Base-by-base conservation (phyloP, 1,284 basidiomycete genomes). In the Sanguinoderma infundibulare region DNA sequence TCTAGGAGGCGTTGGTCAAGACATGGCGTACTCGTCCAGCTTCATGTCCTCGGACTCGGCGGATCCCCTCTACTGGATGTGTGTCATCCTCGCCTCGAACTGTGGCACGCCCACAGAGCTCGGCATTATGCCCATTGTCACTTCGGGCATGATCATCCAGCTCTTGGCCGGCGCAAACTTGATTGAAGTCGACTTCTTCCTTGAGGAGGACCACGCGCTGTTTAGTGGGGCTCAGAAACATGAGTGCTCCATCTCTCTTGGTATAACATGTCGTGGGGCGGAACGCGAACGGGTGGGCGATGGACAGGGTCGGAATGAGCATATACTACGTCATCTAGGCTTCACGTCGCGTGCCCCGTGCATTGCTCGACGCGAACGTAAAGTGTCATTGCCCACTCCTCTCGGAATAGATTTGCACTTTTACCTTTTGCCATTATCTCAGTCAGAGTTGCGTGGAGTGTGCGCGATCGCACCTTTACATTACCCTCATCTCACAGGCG, bases 111-210 rank as follows among this genome's bases (percentile, higher is more conserved):
- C 99, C 64, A 99, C 98, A 97, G 97, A 99, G 80, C 89, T 99
- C 63, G 97, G 98, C 71, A 98, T 98, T 72, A 96, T 91, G 50
- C 97, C 98, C 60, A 98, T 98, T 75, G 90, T 99, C 73, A 99
- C 97, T 14, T 93, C 90, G 46, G 97, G 97, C 71, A 99, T 98
- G 97, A 98, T 98, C 80, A 98, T 99, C 94, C 97, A 99, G 79
- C 89, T 99, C 53, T 86, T 99, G 65, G 96, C 97, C 20, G 97
- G 97, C 63, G 97, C 98, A 55, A 98, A 96, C 79, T 83, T 99
- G 71, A 93, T 99, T 74, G 97, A 99, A 67, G 94, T 99, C 70
- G 97, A 99, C 81, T 98, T 98, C 75, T 90, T 89, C 66, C 81
- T 99, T 74, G 98, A 98, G 85, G 97, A 99, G 77, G 97, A 99